Percentiles rank a stretch among this genome's conserved stretches.
These are phyloP conservation scores for Zangia roseola DNA, from an alignment of 768 basidiomycete species.

Conservation along the genomic window DNA sequence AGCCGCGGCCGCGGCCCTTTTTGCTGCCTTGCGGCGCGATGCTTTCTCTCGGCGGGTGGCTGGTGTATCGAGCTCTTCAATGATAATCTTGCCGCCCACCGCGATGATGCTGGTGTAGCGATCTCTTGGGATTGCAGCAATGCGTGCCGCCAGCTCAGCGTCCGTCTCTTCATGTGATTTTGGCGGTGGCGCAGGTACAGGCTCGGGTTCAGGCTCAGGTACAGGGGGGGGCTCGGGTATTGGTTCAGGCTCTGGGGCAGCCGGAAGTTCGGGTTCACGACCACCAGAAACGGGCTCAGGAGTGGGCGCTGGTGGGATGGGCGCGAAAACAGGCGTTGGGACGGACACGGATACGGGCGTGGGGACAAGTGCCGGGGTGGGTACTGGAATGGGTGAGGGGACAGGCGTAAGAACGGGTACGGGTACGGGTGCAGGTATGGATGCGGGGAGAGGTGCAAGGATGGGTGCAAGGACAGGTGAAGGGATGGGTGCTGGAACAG, in stretches of 20 bases:
- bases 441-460: too few relatives aligned
- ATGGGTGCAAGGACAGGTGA: not conserved
- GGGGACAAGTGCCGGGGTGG: too few relatives aligned
- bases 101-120: conserved; percentile 30
- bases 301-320: too few relatives aligned
- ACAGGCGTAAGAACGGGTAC: too few relatives aligned
- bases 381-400: too few relatives aligned
- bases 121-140: conserved; percentile 27
- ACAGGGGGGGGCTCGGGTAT: not conserved
- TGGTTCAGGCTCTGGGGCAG: not conserved
- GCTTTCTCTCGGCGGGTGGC: conserved; percentile 61
- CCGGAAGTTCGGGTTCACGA: too few relatives aligned
- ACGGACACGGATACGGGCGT: too few relatives aligned
- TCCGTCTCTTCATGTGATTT: conserved; percentile 8
- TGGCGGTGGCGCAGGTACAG: not conserved
- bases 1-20: conserved; percentile 28
- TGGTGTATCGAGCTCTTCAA: conserved; percentile 75
- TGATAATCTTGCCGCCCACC: conserved; percentile 53
- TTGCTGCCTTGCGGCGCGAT: conserved; percentile 43
- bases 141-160: conserved; percentile 25
- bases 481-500: not conserved
- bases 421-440: too few relatives aligned
- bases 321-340: too few relatives aligned
- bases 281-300: too few relatives aligned
- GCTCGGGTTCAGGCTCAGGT: not conserved